Base-by-base conservation (phyloP, 2,329 filamentous ascomycete species). In the Rhynchosporium agropyri region DNA sequence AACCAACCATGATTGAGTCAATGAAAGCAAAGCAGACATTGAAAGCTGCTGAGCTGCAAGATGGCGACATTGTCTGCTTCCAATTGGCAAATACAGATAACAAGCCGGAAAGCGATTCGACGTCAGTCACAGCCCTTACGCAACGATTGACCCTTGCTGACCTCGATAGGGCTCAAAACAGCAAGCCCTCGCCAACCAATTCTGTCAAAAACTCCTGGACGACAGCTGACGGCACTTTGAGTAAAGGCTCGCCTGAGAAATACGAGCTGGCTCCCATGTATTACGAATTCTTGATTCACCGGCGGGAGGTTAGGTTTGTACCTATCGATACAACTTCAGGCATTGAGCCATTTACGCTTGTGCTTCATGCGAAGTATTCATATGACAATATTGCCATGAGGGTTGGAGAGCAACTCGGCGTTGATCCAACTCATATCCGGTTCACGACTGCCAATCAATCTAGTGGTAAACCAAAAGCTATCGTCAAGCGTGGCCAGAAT, bases 21-120 rank as follows among this genome's bases (percentile, higher is more conserved):
- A 89, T 99, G 80, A 98, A 97, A 77, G 84, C 89, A 0, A 98
- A 97, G 78, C 87, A 92, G 73, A 92, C 92, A 0, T 83, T 99
- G 64, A 90, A 92, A 68, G 88, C 91, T 64, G 95, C 95, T 1
- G 96, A 99, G 75, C 89, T 99, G 29, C 94, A 98, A 74, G 94
- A 99, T 71, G 95, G 95, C 55, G 95, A 99, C 73, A 96, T 99
- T 69, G 87, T 99, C 62, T 97, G 93, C 74, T 97, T 98, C 78
- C 95, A 99, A 75, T 85, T 85, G 64, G 79, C 56, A 12, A 12
- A 29, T 7, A 42, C 46, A 15, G 55, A 64, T 46, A 4, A 31
- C 2, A 63, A 49, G 8, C 63, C 65, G 20, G 66, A 67, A 38
- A 62, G 63, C 59, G 69, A 72, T 43, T 59, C 67, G 69, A 71